phyloP scores from a whole-genome alignment of 140 eudicot genomes.

The Ambrosia hybrid region DNA sequence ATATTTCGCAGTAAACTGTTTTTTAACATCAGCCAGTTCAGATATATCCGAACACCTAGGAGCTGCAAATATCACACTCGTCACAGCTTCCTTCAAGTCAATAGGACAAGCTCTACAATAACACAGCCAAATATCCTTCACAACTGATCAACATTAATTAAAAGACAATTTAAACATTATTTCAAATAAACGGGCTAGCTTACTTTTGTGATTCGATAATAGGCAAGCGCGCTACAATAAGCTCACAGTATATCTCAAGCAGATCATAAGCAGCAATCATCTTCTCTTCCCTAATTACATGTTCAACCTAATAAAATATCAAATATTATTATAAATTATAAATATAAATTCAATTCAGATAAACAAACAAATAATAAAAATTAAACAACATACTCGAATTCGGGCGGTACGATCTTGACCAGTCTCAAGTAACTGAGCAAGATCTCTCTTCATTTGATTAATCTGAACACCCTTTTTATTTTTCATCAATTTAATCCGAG shows the following conservation, averaged over 20 bases:
- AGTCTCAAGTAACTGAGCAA: conserved; percentile 75
- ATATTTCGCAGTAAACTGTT: conserved; percentile 73
- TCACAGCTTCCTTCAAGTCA: conserved; percentile 85
- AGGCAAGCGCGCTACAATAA: conserved; percentile 83
- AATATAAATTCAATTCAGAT: no score
- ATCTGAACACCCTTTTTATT: conserved; percentile 83
- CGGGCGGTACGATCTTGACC: conserved; percentile 81
- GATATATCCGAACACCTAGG: conserved; percentile 94
- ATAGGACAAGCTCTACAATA: conserved; percentile 72
- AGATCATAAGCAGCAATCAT: conserved; percentile 88
- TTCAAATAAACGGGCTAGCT: neutral
- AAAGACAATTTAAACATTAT: neutral
- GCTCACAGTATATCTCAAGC: conserved; percentile 87
- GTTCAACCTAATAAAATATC: conserved; percentile 68
- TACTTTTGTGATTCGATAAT: conserved; percentile 95
- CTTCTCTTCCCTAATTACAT: conserved; percentile 95
- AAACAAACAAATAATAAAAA: no score
- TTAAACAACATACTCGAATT: conserved; percentile 56
- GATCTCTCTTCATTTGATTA: conserved; percentile 75
- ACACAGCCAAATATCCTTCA: neutral
- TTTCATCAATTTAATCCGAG: conserved; percentile 78
- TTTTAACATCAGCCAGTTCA: conserved; percentile 69
- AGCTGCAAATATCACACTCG: conserved; percentile 89
- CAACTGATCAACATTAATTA: neutral
- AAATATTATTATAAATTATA: neutral